A percentile compares a stretch with the other conserved stretches of the same genome.
phyloP scores from a whole-genome alignment of 2,329 filamentous ascomycete species.

The Diaporthe sp. region DNA sequence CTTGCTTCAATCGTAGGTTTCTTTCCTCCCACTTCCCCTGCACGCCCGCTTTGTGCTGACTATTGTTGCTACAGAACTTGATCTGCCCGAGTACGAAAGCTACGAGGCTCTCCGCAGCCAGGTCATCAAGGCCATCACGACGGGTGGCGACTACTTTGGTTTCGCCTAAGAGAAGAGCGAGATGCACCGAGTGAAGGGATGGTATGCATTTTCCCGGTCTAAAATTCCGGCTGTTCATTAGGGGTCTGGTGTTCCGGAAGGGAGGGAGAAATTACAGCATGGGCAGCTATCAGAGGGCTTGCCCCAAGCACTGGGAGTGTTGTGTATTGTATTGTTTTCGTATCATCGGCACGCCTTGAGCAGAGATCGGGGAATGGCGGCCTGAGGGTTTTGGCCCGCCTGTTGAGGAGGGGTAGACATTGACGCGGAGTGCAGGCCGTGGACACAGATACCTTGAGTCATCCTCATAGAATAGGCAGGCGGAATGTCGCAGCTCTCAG shows the following conservation, averaged over 20 bases:
- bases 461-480: constrained; percentile 16
- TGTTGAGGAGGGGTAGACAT: constrained; percentile 23
- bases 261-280: constrained; percentile 38
- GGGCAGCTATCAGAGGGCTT: constrained; percentile 36
- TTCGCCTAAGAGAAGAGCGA: constrained; percentile 77
- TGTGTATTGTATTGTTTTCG: constrained; percentile 29
- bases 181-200: background rate
- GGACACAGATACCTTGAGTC: constrained; percentile 30
- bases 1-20: constrained; percentile 97
- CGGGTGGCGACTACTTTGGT: constrained; percentile 96
- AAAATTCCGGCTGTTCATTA: constrained; percentile 29
- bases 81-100: constrained; percentile 97
- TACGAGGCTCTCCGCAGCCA: constrained; percentile 92
- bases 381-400: constrained; percentile 14
- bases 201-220: constrained; percentile 14
- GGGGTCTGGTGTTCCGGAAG: constrained; percentile 40
- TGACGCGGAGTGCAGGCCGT: constrained; percentile 43
- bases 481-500: constrained; percentile 30
- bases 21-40: background rate
- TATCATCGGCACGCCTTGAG: background rate
- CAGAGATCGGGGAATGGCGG: background rate
- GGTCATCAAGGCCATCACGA: constrained; percentile 95
- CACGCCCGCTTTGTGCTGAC: constrained; percentile 53
- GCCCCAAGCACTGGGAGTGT: constrained; percentile 34
- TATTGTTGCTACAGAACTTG: constrained; percentile 77